Evolutionary conservation across 371 early-diverging fungal genomes (phyloP).

Genomic region (Mortierella sp.): DNA sequence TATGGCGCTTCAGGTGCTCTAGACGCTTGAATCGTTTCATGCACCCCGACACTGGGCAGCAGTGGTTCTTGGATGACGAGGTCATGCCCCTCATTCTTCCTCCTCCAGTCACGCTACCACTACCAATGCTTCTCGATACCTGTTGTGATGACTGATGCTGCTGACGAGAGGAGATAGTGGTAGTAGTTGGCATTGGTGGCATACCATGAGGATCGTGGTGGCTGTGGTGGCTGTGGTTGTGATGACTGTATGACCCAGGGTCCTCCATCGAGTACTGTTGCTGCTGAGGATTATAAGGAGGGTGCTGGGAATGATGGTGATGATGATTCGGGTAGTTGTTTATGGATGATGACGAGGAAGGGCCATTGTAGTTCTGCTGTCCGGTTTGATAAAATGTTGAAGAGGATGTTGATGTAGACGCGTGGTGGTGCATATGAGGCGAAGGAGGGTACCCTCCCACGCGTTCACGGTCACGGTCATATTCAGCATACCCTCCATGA

Average conservation of each 20-base stretch:
- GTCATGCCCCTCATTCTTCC: conserved; percentile 32
- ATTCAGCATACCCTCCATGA: background rate
- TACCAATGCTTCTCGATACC: background rate
- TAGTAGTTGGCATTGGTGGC: conserved; percentile 2
- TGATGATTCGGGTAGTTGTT: background rate
- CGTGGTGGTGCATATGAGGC: background rate
- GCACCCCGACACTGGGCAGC: conserved; percentile 64
- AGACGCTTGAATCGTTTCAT: conserved; percentile 75
- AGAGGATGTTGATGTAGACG: background rate
- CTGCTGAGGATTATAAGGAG: background rate
- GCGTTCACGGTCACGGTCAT: background rate
- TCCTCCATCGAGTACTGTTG: background rate
- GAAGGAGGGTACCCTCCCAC: conserved; percentile 4
- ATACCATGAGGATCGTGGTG: conserved; percentile 15
- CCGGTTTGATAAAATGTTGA: background rate
- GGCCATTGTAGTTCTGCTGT: background rate
- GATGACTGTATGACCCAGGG: background rate
- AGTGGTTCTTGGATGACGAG: conserved; percentile 48
- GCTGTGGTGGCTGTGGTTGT: background rate
- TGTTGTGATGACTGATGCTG: background rate
- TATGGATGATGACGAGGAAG: background rate
- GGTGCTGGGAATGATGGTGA: conserved; percentile 8
- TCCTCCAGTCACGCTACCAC: background rate
- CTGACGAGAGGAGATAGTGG: background rate
- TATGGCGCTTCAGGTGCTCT: conserved; percentile 90